Percentiles rank a stretch among this genome's conserved stretches.
These are phyloP conservation scores for Taiozyma onychis DNA, from an alignment of 1,139 yeast genomes.

Conservation along the genomic window DNA sequence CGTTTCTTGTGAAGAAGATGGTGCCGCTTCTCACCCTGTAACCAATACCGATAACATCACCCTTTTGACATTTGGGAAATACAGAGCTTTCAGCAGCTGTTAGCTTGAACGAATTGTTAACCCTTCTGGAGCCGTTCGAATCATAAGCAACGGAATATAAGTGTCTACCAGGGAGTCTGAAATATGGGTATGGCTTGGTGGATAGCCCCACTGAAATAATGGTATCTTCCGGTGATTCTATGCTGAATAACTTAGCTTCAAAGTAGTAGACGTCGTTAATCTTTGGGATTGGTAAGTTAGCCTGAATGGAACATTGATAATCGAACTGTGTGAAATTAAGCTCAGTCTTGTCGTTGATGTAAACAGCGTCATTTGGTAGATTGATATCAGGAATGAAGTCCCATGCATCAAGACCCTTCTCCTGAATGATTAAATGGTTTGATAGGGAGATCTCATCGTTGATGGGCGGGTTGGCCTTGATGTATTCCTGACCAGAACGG, in stretches of 20 bases:
- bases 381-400: conserved; percentile 73
- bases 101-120: conserved; percentile 70
- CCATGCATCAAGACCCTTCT: conserved; percentile 92
- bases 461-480: conserved; percentile 49
- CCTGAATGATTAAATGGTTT: conserved; percentile 54
- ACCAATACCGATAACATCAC: conserved; percentile 93
- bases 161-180: conserved; percentile 71
- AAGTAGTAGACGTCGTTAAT: conserved; percentile 86
- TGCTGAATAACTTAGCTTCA: conserved; percentile 66
- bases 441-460: conserved; percentile 39
- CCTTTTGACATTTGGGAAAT: conserved; percentile 72
- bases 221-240: conserved; percentile 49
- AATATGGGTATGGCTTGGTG: conserved; percentile 86
- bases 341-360: conserved; percentile 71
- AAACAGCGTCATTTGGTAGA: conserved; percentile 51
- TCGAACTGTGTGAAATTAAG: conserved; percentile 63
- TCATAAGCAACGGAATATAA: conserved; percentile 84
- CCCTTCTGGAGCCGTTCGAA: conserved; percentile 73
- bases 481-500: conserved; percentile 45
- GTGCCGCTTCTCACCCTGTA: conserved; percentile 77
- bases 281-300: conserved; percentile 84
- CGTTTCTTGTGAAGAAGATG: conserved; percentile 85
- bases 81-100: conserved; percentile 43
- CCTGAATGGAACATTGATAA: conserved; percentile 71
- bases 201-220: conserved; percentile 70